Evolutionary conservation across 2,329 filamentous ascomycete species (phyloP).

Genomic region (Pseudocercospora macadamiae): DNA sequence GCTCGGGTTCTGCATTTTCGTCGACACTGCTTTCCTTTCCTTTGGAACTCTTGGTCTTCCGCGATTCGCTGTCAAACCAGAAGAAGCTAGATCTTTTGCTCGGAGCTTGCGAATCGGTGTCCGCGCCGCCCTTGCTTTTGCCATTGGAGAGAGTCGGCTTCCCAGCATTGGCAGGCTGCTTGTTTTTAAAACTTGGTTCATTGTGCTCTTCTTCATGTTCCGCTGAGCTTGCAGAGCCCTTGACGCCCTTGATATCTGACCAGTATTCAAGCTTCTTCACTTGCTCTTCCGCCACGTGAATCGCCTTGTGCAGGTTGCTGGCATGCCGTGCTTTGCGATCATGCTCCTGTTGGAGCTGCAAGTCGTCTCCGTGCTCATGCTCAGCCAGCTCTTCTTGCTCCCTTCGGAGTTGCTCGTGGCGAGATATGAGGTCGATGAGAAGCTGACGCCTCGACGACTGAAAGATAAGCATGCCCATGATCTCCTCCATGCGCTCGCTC

Average conservation of each 20-base stretch:
- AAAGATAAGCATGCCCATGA: slow-evolving; percentile 87
- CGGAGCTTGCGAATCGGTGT: slow-evolving; percentile 5
- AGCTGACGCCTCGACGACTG: slow-evolving; percentile 82
- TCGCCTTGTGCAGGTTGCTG: slow-evolving; percentile 71
- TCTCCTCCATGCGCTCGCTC: slow-evolving; percentile 74
- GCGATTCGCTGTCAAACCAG: slow-evolving; percentile 24
- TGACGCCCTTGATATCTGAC: slow-evolving; percentile 65
- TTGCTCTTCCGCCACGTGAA: slow-evolving; percentile 77
- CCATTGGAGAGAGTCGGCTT: slow-evolving; percentile 1
- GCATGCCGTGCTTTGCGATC: slow-evolving; percentile 51
- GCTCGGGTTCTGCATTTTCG: slow-evolving; percentile 22
- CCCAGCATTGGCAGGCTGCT: slow-evolving; percentile 23
- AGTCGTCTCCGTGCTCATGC: slow-evolving; percentile 40
- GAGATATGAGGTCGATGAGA: slow-evolving; percentile 66
- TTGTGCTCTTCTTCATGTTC: slow-evolving; percentile 18
- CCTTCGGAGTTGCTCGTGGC: slow-evolving; percentile 59
- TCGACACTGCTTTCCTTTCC: slow-evolving; percentile 18
- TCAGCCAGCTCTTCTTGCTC: slow-evolving; percentile 53
- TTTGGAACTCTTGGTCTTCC: slow-evolving; percentile 19
- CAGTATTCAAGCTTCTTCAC: slow-evolving; percentile 83
- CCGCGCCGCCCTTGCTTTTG: neutral
- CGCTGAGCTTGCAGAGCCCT: slow-evolving; percentile 23
- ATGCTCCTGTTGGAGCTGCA: slow-evolving; percentile 50
- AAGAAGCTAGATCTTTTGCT: slow-evolving; percentile 20
- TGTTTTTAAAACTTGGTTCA: slow-evolving; percentile 29